A percentile compares a stretch with the other conserved stretches of the same genome.
Conservation (phyloP, 1,139 yeast species). For the Yamadazyma atmosphaerica region DNA sequence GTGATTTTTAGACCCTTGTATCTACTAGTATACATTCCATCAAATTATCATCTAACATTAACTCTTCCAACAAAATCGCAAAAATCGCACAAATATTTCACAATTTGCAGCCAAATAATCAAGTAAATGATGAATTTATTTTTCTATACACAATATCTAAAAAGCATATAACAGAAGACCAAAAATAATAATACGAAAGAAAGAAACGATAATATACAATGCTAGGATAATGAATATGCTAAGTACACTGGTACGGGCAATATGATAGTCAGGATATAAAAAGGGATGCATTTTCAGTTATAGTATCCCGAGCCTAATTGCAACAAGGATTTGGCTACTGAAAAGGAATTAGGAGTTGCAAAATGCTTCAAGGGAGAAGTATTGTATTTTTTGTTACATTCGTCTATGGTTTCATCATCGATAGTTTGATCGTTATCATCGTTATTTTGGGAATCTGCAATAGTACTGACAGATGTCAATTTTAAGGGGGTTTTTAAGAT, state of each 20-base stretch:
- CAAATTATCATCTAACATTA: neutral
- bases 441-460: constrained; percentile 19
- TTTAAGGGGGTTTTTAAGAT: constrained; percentile 48
- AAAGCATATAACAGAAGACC: neutral
- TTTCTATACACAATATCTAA: neutral
- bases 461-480: constrained; percentile 27
- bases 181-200: constrained; percentile 2
- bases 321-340: constrained; percentile 49
- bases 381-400: constrained; percentile 15
- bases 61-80: neutral
- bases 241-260: neutral
- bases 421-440: constrained; percentile 35
- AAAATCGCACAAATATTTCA: neutral
- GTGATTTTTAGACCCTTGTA: too few relatives aligned
- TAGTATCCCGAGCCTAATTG: constrained; percentile 36
- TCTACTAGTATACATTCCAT: too few relatives aligned
- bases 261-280: neutral
- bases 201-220: constrained; percentile 1
- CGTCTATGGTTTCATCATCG: constrained; percentile 25
- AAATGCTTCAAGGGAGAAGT: constrained; percentile 40
- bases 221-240: neutral
- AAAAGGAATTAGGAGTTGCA: constrained; percentile 53
- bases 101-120: neutral
- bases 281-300: constrained; percentile 7
- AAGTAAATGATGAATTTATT: neutral